Evolutionary conservation across 2,329 filamentous ascomycete species (phyloP).

Genomic region (Talaromyces verruculosus): DNA sequence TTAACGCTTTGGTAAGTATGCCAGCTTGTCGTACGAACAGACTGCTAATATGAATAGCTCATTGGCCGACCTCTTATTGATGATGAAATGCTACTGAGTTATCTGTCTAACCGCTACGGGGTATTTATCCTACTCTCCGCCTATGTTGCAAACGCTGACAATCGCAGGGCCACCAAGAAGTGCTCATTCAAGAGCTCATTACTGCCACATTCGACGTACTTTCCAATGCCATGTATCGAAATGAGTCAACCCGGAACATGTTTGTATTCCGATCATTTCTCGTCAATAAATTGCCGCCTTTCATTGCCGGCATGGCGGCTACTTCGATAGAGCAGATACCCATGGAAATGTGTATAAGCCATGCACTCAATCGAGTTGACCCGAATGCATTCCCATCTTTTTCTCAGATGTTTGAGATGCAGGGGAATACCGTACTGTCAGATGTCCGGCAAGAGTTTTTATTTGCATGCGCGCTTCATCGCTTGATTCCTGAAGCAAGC

Average conservation of each 20-base stretch:
- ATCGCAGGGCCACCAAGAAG: conserved; percentile 69
- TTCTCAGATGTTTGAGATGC: conserved; percentile 64
- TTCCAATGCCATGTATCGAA: conserved; percentile 78
- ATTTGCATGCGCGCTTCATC: conserved; percentile 85
- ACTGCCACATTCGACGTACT: conserved; percentile 86
- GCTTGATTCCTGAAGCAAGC: conserved; percentile 73
- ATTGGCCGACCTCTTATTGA: conserved; percentile 80
- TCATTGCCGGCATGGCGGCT: conserved; percentile 59
- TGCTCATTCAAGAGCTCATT: conserved; percentile 77
- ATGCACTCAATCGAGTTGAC: conserved; percentile 64
- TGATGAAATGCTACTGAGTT: conserved; percentile 73
- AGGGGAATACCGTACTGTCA: conserved; percentile 58
- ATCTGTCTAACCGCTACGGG: conserved; percentile 81
- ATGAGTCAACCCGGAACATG: conserved; percentile 59
- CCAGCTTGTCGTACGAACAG: background rate
- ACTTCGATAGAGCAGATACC: conserved; percentile 60
- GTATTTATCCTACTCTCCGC: conserved; percentile 46
- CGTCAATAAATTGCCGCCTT: conserved; percentile 67
- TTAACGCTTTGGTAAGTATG: conserved; percentile 69
- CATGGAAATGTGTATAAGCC: conserved; percentile 64
- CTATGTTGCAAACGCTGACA: conserved; percentile 15
- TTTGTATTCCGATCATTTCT: conserved; percentile 83
- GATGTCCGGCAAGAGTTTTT: conserved; percentile 79
- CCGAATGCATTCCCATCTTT: conserved; percentile 63
- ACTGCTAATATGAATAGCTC: conserved; percentile 54